These are phyloP conservation scores for Coemansia sp. DNA, from an alignment of 192 early-diverging fungal species.

Conservation along the genomic window DNA sequence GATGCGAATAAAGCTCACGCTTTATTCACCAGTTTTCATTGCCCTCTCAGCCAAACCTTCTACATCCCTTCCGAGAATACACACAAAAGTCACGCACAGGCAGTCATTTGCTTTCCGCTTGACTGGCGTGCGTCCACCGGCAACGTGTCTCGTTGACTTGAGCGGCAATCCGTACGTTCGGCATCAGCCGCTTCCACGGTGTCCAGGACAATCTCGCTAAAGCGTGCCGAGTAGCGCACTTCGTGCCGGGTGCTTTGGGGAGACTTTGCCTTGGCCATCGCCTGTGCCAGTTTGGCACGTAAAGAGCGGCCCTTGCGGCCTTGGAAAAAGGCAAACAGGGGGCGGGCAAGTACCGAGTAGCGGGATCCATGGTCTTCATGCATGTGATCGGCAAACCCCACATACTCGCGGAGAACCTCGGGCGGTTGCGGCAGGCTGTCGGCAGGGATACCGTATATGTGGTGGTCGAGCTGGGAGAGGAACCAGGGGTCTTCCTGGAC, in stretches of 20 bases:
- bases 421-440: constrained; percentile 4
- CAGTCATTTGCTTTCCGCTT: too few species aligned
- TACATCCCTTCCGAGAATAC: too few species aligned
- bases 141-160: background rate
- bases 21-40: too few species aligned
- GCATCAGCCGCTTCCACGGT: constrained; percentile 11
- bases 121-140: too few species aligned
- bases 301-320: constrained; percentile 36
- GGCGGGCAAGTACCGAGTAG: constrained; percentile 39
- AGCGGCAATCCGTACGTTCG: constrained; percentile 7
- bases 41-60: too few species aligned
- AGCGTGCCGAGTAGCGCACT: background rate
- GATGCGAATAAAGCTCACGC: too few species aligned
- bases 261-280: constrained; percentile 1
- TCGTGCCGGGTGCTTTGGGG: background rate
- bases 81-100: too few species aligned
- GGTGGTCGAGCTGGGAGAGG: constrained; percentile 57
- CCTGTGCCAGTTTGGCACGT: constrained; percentile 16
- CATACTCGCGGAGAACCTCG: constrained; percentile 24
- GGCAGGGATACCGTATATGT: constrained; percentile 22
- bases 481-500: constrained; percentile 69
- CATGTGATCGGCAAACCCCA: constrained; percentile 27
- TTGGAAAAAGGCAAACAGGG: constrained; percentile 34
- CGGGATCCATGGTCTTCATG: constrained; percentile 21
- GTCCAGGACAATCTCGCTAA: constrained; percentile 25